Evolutionary conservation across 345 rosid species (phyloP), one percentile per base, ranked within the genome.

Genomic region (Dimocarpus longan): DNA sequence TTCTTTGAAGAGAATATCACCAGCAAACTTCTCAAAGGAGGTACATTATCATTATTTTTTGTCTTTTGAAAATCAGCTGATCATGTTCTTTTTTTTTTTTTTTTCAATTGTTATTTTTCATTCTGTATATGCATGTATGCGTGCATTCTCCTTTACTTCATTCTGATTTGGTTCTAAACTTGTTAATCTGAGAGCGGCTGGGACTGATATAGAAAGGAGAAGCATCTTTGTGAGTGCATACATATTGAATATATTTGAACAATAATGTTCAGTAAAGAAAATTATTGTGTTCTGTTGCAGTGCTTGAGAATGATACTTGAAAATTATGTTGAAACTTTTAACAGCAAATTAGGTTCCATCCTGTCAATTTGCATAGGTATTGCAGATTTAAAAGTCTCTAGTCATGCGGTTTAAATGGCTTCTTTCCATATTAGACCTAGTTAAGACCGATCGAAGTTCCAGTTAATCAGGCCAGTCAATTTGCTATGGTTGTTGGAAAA

Each of bases 11-110:
- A 87, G 86, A 85, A 88, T 96, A 54, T 75, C 93, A 22, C 99
- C 97, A 0, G 99, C 92, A 37, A 96, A 94, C 89, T 96, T 96
- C 79, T 88, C 99, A 5, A 94, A 89, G 88, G 88, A 81, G 95
- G 99, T 93, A 83, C 21, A 1, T 16, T 74, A 75, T 46, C 52
- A 46, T 46, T 46, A 46, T 7, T 46, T 10, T 46, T 32, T 32
- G 37, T 46, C 52, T 46, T 46, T 4, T 46, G 52, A 7, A 26
- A 26, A 26, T 26, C 28, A 26, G 28, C 28, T n/a, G n/a, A n/a
- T n/a, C n/a, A n/a, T n/a, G n/a, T n/a, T n/a, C n/a, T 26, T 26
- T 26, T 26, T 26, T 26, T 26, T 26, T 26, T 46, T 46, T 46
- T 46, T 11, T 6, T 46, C 1, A 11, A 46, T 46, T 46, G 52